Evolutionary conservation across 2,329 filamentous ascomycete species (phyloP), one percentile per base, ranked within the genome.

Genomic region (Pseudogymnoascus sp.): DNA sequence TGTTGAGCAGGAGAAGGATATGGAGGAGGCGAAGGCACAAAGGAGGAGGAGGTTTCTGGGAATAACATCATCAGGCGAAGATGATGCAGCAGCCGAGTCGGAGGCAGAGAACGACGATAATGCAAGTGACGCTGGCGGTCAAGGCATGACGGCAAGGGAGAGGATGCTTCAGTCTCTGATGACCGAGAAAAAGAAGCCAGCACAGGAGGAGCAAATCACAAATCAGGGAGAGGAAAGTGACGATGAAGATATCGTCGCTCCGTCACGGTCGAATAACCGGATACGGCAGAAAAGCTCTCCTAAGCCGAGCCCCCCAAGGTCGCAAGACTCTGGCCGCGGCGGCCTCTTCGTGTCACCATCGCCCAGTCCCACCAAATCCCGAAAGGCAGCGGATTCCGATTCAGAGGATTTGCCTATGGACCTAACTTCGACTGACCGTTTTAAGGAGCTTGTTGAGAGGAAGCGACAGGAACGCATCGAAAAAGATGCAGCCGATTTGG

Each of bases 381-480:
- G 59, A 60, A 63, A 60, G 40, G 11, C 60, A 54, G 47, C 59
- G 44, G 58, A 44, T 59, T 63, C 65, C 33, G 66, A 68, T 36
- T 65, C 66, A 10, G 65, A 67, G 11, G 63, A 69, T 41, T 64
- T 66, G 11, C 64, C 70, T 5, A 59, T 64, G 0, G 58, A 64
- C 2, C 66, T 63, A 11, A 60, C 29, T 17, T 54, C 47, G 47
- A 54, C 47, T 6, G 57, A 82, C 40, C 84, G 87, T 4, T 86
- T 96, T 68, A 78, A 85, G 64, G 88, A 87, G 6, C 81, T 95
- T 0, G 82, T 94, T 9, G 84, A 85, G 50, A 83, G 84, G 68
- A 94, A 93, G 70, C 83, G 86, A 58, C 81, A 86, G 64, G 87
- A 94, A 70, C 82, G 87, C 6, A 76, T 86, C 36, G 87, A 83